Evolutionary conservation across 345 rosid species (phyloP).

Genomic region (Eucalyptus sp.): DNA sequence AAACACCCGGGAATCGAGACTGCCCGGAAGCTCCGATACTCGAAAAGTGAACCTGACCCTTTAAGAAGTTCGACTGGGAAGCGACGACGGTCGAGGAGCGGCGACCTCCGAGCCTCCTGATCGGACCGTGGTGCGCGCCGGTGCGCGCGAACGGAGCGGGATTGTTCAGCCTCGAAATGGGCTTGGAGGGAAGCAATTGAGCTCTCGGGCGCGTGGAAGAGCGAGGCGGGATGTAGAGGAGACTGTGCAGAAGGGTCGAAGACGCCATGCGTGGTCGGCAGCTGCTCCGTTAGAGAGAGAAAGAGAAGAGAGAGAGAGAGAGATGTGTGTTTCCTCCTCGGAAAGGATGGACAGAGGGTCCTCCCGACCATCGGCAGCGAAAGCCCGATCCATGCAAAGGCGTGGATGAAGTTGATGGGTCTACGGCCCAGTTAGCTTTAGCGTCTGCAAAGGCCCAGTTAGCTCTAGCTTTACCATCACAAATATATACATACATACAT

Average conservation of each 20-base stretch:
- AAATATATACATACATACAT: too few relatives aligned
- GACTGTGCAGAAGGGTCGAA: neutral
- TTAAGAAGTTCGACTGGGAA: constrained; percentile 1
- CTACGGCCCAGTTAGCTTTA: neutral
- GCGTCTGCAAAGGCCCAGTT: neutral
- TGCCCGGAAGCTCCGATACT: neutral
- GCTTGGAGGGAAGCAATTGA: neutral
- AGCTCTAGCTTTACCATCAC: too few relatives aligned
- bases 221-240: neutral
- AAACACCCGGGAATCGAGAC: neutral
- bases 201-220: neutral
- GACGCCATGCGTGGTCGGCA: neutral
- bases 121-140: neutral
- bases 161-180: neutral
- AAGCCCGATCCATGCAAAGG: neutral
- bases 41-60: neutral
- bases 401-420: neutral
- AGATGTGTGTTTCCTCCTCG: neutral
- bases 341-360: neutral
- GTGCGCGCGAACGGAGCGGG: neutral
- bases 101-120: neutral
- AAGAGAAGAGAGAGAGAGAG: neutral
- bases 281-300: neutral
- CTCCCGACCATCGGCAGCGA: neutral
- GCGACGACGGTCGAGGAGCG: neutral